Percentiles rank a stretch among this genome's conserved stretches.
These are phyloP conservation scores for Auricularia sp. DNA, from an alignment of 768 basidiomycete species.

Conservation along the genomic window DNA sequence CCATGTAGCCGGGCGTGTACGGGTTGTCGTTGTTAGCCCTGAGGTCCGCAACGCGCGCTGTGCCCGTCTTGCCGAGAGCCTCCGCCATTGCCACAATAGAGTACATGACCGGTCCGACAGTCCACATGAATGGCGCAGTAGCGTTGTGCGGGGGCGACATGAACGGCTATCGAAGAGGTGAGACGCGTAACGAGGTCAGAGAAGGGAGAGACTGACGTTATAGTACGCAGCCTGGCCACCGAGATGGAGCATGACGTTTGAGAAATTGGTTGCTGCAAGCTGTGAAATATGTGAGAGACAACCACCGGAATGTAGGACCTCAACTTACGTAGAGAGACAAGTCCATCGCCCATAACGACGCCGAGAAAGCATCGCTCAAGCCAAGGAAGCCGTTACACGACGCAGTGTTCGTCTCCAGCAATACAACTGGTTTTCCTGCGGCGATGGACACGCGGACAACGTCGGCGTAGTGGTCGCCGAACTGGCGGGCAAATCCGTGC, in stretches of 20 bases:
- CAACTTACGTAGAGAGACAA: slow-evolving; percentile 35
- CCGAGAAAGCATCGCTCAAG: slow-evolving; percentile 39
- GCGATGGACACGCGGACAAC: slow-evolving; percentile 25
- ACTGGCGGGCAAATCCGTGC: slow-evolving; percentile 42
- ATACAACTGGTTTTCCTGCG: slow-evolving; percentile 31
- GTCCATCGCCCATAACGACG: slow-evolving; percentile 42
- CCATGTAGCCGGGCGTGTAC: slow-evolving; percentile 55
- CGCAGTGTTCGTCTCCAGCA: slow-evolving; percentile 48
- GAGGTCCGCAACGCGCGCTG: slow-evolving; percentile 59
- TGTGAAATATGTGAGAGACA: slow-evolving; percentile 25
- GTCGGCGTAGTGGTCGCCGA: slow-evolving; percentile 30
- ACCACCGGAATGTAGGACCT: not conserved
- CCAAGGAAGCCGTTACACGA: slow-evolving; percentile 48
- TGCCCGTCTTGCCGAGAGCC: slow-evolving; percentile 53
- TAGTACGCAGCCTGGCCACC: slow-evolving; percentile 42
- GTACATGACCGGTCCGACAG: slow-evolving; percentile 66
- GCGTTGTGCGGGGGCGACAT: slow-evolving; percentile 48
- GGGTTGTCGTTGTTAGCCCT: slow-evolving; percentile 37
- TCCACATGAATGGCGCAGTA: slow-evolving; percentile 54
- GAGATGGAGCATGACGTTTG: slow-evolving; percentile 38
- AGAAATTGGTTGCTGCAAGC: slow-evolving; percentile 42
- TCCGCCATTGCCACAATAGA: slow-evolving; percentile 63
- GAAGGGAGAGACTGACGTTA: slow-evolving; percentile 31
- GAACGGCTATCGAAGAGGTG: slow-evolving; percentile 18
- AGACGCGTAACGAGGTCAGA: not conserved